A percentile compares a stretch with the other conserved stretches of the same genome.
These are phyloP conservation scores for Hypoxylon lienhwacheense DNA, from an alignment of 495 filamentous ascomycete genomes.

Conservation along the genomic window DNA sequence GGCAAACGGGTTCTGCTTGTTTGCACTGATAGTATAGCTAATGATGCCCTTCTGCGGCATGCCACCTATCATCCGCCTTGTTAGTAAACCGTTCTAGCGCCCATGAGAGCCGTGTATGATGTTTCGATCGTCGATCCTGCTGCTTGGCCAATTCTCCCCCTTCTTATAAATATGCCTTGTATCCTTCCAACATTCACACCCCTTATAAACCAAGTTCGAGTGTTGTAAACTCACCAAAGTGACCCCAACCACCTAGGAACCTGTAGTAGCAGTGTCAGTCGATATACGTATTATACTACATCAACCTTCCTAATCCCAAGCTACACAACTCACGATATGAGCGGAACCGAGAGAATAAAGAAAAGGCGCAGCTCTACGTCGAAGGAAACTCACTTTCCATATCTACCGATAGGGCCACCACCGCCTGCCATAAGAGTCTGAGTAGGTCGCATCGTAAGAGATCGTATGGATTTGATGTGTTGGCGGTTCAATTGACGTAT, in stretches of 20 bases:
- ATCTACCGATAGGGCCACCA: slow-evolving; percentile 60
- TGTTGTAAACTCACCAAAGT: slow-evolving; percentile 67
- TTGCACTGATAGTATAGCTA: slow-evolving; percentile 53
- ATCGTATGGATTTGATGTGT: slow-evolving; percentile 33
- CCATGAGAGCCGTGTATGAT: slow-evolving; percentile 26
- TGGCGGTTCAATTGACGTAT: slow-evolving; percentile 36
- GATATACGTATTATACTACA: background rate
- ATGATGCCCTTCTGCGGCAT: slow-evolving; percentile 60
- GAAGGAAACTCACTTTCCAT: slow-evolving; percentile 67
- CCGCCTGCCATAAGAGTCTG: slow-evolving; percentile 54
- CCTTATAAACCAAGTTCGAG: background rate
- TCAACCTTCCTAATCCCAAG: background rate
- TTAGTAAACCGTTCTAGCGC: slow-evolving; percentile 37
- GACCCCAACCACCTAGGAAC: slow-evolving; percentile 83
- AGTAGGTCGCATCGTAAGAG: slow-evolving; percentile 66
- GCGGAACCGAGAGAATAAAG: slow-evolving; percentile 22
- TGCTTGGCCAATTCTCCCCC: background rate
- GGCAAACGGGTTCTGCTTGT: slow-evolving; percentile 60
- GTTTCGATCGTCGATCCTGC: slow-evolving; percentile 2
- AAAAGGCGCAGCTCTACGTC: slow-evolving; percentile 27
- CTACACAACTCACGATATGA: background rate
- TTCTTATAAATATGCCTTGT: background rate
- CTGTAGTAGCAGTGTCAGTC: slow-evolving; percentile 57
- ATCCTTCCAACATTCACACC: background rate
- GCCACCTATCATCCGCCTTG: slow-evolving; percentile 40